phyloP scores from a whole-genome alignment of 768 basidiomycete species.

The Cystobasidium ongulense region DNA sequence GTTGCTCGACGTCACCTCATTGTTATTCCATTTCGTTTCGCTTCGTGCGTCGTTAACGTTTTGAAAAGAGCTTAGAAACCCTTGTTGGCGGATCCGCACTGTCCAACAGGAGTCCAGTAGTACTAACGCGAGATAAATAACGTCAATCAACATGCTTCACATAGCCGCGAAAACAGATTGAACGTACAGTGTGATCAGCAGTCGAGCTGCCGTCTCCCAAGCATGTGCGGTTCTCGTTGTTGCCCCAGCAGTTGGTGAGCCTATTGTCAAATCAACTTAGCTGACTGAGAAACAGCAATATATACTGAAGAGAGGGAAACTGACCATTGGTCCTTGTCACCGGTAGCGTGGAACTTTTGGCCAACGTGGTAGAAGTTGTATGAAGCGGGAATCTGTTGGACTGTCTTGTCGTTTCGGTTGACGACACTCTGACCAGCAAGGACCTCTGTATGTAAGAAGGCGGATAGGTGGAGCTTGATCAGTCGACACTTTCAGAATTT shows the following conservation, averaged over 20 bases:
- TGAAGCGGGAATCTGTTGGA: not conserved
- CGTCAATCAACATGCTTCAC: too few relatives aligned
- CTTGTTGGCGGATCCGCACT: slow-evolving; percentile 28
- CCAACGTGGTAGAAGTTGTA: slow-evolving; percentile 27
- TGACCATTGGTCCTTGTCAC: slow-evolving; percentile 15
- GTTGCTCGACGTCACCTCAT: too few relatives aligned
- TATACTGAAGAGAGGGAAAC: not conserved
- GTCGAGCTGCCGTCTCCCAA: not conserved
- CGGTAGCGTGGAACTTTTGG: slow-evolving; percentile 19
- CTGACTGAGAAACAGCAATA: not conserved
- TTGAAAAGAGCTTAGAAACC: not conserved
- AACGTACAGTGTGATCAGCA: not conserved
- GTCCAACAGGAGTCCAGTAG: slow-evolving; percentile 17
- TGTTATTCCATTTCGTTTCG: too few relatives aligned
- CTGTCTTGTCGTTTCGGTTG: slow-evolving; percentile 24
- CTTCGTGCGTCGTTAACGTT: too few relatives aligned
- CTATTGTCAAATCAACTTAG: not conserved
- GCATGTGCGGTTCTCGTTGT: slow-evolving; percentile 19
- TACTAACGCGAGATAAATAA: slow-evolving; percentile 9
- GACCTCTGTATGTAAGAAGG: not conserved
- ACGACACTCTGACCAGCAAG: slow-evolving; percentile 28
- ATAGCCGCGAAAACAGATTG: too few relatives aligned
- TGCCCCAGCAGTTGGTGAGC: slow-evolving; percentile 19
- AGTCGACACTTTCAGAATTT: too few relatives aligned
- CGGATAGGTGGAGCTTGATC: not conserved